Base-by-base conservation (phyloP, 108 stramenopile genomes). In the Epithemia pelagica region DNA sequence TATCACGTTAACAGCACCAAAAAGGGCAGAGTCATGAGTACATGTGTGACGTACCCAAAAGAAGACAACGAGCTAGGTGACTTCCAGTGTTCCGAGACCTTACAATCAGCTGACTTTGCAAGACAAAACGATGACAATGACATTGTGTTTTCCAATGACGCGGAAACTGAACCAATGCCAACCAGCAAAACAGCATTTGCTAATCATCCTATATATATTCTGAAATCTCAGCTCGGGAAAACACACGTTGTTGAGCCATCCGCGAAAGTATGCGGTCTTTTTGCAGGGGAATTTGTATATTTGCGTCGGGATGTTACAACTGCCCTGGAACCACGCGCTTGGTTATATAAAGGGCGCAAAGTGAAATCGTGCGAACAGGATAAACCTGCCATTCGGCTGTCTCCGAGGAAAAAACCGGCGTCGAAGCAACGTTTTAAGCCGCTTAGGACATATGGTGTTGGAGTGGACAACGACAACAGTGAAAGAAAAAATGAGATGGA, bases 281-380 rank as follows among this genome's bases (percentile, higher is more conserved):
- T 95, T 77, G 88, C 89, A 66, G 94, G 90, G 24, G 90, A 95
- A 57, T 51, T 87, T 18, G 83, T 95, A 18, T 91, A 78, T 66
- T 70, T 68, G 19, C 74, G 90, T 0, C 73, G 66, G 21, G 89
- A 95, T 71, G 88, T 95, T 8, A 85, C 80, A 58, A 83, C 77
- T 2, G 90, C 89, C 28, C 67, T 82, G 24, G 26, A 67, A 21
- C 87, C 78, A 19, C 83, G 78, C 23, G 79, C 81, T 60, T 95
- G 94, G 94, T 70, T 89, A 0, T 95, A 92, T 61, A 55, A 82
- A 54, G 87, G 89, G 10, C 81, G 94, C 18, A 88, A 80, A 61
- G 90, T 95, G 3, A 80, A 69, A 57, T 77, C 75, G 18, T 58
- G 33, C 19, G 90, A 95, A 68, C 37, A 82, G 54, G 29, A 63